A percentile compares a stretch with the other conserved stretches of the same genome.
Conservation (phyloP, 1,139 yeast species). For the Debaryomyces subglobosus region DNA sequence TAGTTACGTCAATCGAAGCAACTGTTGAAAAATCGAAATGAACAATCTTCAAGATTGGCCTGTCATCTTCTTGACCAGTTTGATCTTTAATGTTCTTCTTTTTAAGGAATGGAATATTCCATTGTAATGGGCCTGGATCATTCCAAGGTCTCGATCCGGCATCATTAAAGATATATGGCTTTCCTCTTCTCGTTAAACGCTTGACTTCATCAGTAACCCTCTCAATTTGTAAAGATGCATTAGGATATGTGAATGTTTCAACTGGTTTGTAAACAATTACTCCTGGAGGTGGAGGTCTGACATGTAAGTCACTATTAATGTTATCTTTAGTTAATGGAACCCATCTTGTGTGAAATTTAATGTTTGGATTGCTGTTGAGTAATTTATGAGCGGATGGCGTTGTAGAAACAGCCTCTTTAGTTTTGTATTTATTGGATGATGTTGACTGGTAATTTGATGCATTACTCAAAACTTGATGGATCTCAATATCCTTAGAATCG, state of each 20-base stretch:
- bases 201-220: conserved; percentile 69
- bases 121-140: conserved; percentile 72
- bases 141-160: conserved; percentile 89
- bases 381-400: conserved; percentile 28
- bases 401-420: conserved; percentile 14
- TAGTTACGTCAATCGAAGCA: conserved; percentile 75
- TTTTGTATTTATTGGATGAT: background rate
- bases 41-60: conserved; percentile 71
- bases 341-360: conserved; percentile 71
- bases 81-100: conserved; percentile 13
- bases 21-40: conserved; percentile 84
- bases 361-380: conserved; percentile 29
- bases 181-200: conserved; percentile 62
- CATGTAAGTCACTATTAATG: conserved; percentile 59
- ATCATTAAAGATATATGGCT: conserved; percentile 41
- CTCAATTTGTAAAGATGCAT: conserved; percentile 76
- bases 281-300: conserved; percentile 87
- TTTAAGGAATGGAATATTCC: conserved; percentile 37
- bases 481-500: conserved; percentile 37
- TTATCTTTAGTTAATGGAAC: conserved; percentile 67
- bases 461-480: conserved; percentile 44
- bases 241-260: conserved; percentile 82
- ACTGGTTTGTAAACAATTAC: conserved; percentile 82
- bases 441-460: conserved; percentile 24
- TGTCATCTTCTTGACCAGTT: conserved; percentile 36